Conservation (phyloP, 768 basidiomycete species). For the Chiua virens region DNA sequence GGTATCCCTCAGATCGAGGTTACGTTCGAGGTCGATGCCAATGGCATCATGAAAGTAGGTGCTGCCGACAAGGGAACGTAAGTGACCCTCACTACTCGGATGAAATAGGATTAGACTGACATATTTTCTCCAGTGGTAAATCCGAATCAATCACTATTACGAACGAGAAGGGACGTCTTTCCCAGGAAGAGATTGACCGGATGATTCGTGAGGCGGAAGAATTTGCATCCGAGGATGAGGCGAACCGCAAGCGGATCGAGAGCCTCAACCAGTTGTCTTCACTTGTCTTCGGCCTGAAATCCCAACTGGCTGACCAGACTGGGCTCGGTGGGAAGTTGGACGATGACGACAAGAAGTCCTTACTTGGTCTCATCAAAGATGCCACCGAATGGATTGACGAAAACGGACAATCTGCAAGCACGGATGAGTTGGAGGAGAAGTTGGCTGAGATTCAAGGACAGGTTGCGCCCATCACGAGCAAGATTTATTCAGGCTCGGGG, state of each 20-base stretch:
- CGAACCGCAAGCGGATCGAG: constrained; percentile 80
- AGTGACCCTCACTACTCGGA: constrained; percentile 26
- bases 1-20: constrained; percentile 98
- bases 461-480: constrained; percentile 83
- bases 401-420: constrained; percentile 69
- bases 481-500: constrained; percentile 60
- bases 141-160: constrained; percentile 90
- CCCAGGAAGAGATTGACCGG: constrained; percentile 88
- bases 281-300: constrained; percentile 85
- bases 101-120: not conserved
- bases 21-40: constrained; percentile 92
- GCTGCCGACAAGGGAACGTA: constrained; percentile 94
- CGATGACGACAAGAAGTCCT: constrained; percentile 80
- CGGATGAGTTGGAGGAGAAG: constrained; percentile 93
- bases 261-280: constrained; percentile 80
- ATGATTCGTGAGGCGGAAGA: constrained; percentile 96
- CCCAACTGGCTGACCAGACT: constrained; percentile 80
- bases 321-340: constrained; percentile 88
- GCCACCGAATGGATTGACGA: constrained; percentile 91
- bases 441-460: constrained; percentile 70
- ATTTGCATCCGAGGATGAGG: constrained; percentile 78
- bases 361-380: constrained; percentile 82
- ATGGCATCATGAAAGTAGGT: constrained; percentile 92
- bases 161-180: constrained; percentile 93
- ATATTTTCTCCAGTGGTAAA: constrained; percentile 63